Evolutionary conservation across 768 basidiomycete species (phyloP).

Genomic region (Leccinum uliginosum): DNA sequence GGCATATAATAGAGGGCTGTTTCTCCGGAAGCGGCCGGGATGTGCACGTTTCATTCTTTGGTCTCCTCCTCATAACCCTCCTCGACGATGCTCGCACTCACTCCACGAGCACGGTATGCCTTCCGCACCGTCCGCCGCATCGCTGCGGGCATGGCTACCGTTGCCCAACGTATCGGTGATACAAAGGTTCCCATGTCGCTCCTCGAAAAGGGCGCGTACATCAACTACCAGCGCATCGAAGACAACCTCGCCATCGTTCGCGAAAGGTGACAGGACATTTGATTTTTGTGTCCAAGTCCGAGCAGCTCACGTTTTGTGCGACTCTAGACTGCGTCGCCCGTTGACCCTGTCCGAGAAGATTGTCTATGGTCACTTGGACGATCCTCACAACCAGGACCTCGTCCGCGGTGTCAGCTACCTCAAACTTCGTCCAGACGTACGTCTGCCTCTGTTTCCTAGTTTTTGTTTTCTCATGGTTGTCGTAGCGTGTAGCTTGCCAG

Average conservation of each 20-base stretch:
- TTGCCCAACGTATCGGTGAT: conserved; percentile 75
- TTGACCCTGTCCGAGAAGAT: conserved; percentile 96
- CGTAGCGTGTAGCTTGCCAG: conserved; percentile 82
- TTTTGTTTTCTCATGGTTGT: conserved; percentile 6
- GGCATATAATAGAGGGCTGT: not conserved
- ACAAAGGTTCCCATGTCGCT: conserved; percentile 88
- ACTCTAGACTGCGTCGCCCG: conserved; percentile 73
- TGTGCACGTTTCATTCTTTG: not conserved
- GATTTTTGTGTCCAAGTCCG: too few relatives aligned
- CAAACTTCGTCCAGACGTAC: conserved; percentile 94
- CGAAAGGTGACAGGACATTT: conserved; percentile 52
- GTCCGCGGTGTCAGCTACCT: conserved; percentile 91
- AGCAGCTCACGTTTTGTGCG: conserved; percentile 1
- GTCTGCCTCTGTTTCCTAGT: conserved; percentile 28
- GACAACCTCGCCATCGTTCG: conserved; percentile 91
- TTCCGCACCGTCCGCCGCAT: conserved; percentile 49
- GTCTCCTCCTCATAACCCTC: not conserved
- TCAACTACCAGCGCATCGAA: conserved; percentile 97
- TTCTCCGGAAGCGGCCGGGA: not conserved
- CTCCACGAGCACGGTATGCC: conserved; percentile 49
- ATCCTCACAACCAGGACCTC: conserved; percentile 88
- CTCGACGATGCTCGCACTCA: conserved; percentile 60
- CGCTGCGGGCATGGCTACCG: conserved; percentile 77
- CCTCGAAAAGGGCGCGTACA: conserved; percentile 76
- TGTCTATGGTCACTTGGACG: conserved; percentile 96